Evolutionary conservation across 1,139 yeast genomes (phyloP), one percentile per base, ranked within the genome.

Genomic region (Suhomyces guaymorum): DNA sequence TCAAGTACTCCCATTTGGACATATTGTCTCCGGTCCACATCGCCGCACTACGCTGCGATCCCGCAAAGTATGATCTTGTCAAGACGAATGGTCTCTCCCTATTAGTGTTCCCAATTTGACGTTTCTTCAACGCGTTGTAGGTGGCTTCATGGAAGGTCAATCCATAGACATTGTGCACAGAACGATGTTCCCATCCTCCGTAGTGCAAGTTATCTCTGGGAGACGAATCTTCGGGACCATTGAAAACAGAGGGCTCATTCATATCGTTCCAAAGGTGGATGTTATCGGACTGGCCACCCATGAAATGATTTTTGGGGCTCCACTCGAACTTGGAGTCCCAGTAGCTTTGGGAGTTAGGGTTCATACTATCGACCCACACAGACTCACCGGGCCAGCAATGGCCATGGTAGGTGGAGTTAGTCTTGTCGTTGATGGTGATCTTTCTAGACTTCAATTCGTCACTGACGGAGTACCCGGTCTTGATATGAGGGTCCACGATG

Each of bases 381-480:
- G 96, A 84, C 49, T 86, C 90, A 0, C 98, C 99, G 1, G 98
- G 97, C 99, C 99, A 92, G 61, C 98, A 92, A 57, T 89, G 94
- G 2, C 97, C 98, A 41, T 75, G 69, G 55, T 71, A 90, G 2
- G 80, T 62, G 1, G 64, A 57, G 26, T 68, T 63, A 3, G 41
- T 28, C 4, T 55, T 33, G 28, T 78, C 79, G 14, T 71, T 69
- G 38, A 72, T 65, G 1, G 67, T 58, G 2, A 63, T 43, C 15
- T 61, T 51, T 17, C 70, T 54, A 9, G 66, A 55, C 12, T 65
- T 57, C 18, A 84, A 48, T 1, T 55, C 59, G 9, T 82, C 71
- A 52, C 90, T 82, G 1, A 87, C 77, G 15, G 66, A 64, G 55
- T 89, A 90, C 4, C 75, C 81, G 0, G 69, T 63, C 54, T 89